Conservation (phyloP, 2,329 filamentous ascomycete genomes). For the Ambrosiella xylebori region DNA sequence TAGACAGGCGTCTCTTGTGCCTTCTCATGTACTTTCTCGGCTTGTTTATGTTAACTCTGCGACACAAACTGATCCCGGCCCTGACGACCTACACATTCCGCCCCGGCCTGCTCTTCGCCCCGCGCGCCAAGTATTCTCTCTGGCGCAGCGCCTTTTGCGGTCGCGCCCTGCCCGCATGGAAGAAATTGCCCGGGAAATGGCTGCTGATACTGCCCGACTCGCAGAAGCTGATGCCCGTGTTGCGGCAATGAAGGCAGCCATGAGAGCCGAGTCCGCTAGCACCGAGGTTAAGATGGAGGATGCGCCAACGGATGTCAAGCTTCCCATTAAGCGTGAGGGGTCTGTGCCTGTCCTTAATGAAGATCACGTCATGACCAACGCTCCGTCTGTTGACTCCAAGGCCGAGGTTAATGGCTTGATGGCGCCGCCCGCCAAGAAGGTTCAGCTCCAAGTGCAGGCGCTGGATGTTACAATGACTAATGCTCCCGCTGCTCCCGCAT, state of each 20-base stretch:
- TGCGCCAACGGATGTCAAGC: neutral
- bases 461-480: neutral
- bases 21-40: constrained; percentile 13
- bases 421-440: neutral
- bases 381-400: neutral
- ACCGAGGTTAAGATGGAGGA: neutral
- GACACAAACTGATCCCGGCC: constrained; percentile 38
- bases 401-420: neutral
- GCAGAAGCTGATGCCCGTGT: neutral
- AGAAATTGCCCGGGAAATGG: neutral
- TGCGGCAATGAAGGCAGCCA: neutral
- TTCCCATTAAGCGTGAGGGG: neutral
- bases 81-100: constrained; percentile 35
- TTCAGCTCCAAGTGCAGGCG: neutral
- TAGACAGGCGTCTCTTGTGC: constrained; percentile 3
- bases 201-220: neutral
- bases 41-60: constrained; percentile 29
- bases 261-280: neutral
- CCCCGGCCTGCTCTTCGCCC: constrained; percentile 21
- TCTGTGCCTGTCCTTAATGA: neutral
- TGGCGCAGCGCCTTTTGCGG: constrained; percentile 35
- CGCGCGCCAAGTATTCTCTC: constrained; percentile 33
- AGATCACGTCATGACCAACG: neutral
- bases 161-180: neutral
- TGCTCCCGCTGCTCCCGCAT: neutral